Conservation (phyloP, 495 filamentous ascomycete species). For the Choiromyces venosus region DNA sequence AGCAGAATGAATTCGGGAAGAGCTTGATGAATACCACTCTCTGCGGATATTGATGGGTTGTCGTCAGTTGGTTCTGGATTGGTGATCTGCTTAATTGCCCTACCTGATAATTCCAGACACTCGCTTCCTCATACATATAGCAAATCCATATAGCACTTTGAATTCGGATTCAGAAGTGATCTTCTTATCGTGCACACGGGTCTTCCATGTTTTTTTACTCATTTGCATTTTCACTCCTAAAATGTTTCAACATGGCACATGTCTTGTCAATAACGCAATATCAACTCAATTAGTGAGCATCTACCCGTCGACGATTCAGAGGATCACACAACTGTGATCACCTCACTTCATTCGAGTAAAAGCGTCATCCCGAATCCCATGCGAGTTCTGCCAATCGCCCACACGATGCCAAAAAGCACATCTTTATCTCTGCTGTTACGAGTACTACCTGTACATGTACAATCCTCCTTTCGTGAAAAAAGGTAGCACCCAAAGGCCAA, state of each 20-base stretch:
- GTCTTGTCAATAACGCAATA: not conserved
- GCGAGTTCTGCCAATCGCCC: not conserved
- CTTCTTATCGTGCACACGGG: not conserved
- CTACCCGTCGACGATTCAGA: not conserved
- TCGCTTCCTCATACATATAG: not conserved
- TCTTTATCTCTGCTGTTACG: too few species aligned
- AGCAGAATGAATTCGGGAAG: not conserved
- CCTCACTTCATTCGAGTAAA: not conserved
- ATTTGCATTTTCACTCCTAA: not conserved
- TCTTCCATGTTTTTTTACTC: not conserved
- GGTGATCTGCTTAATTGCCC: not conserved
- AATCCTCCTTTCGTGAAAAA: not conserved
- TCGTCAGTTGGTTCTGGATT: not conserved
- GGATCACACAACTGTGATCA: not conserved
- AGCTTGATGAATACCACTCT: not conserved
- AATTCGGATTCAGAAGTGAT: not conserved
- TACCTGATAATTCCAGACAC: not conserved
- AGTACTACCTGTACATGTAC: too few species aligned
- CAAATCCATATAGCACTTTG: not conserved
- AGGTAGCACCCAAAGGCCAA: not conserved
- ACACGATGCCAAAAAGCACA: not conserved
- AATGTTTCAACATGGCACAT: not conserved
- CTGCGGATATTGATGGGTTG: not conserved
- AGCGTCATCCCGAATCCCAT: conserved; percentile 1
- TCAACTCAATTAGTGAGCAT: not conserved